Base-by-base conservation (phyloP, 306 rosid species). In the Rosa multiflora region DNA sequence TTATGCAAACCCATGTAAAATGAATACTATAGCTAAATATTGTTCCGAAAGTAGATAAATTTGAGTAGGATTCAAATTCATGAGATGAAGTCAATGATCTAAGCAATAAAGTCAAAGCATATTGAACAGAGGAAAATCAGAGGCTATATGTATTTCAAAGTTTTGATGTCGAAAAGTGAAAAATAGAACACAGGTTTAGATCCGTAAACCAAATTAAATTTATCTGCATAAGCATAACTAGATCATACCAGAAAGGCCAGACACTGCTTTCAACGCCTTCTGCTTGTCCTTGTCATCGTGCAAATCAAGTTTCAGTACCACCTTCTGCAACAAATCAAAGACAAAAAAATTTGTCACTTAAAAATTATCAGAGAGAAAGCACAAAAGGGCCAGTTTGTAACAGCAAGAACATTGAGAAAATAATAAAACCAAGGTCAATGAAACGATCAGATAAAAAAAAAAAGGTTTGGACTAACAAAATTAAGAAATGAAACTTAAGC, bases 221-320 rank as follows among this genome's bases (percentile, higher is more conserved):
- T 53, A 21, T 21, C 51, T 59, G 26, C 43, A 8, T 43, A 15
- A 13, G 13, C 47, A 35, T 39, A 43, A 59, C 15, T 21, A 9
- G 46, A 21, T 23, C 63, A 55, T 83, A 94, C 97, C 98, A 80
- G 85, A 0, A 37, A 92, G 84, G 68, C 73, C 7, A 21, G 93
- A 90, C 78, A 92, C 96, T 20, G 83, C 78, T 85, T 85, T 92
- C 85, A 94, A 76, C 64, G 97, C 98, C 79, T 90, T 94, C 72
- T 85, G 90, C 81, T 94, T 94, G 42, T 83, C 90, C 79, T 78
- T 92, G 53, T 89, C 93, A 81, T 90, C 93, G 40, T 90, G 92
- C 72, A 94, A 84, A 70, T 87, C 86, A 86, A 92, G 55, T 80
- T 94, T 94, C 84, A 94, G 39, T 73, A 94, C 94, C 66, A 92